Base-by-base conservation (phyloP, 2,329 filamentous ascomycete genomes). In the Hypoxylon sp. region DNA sequence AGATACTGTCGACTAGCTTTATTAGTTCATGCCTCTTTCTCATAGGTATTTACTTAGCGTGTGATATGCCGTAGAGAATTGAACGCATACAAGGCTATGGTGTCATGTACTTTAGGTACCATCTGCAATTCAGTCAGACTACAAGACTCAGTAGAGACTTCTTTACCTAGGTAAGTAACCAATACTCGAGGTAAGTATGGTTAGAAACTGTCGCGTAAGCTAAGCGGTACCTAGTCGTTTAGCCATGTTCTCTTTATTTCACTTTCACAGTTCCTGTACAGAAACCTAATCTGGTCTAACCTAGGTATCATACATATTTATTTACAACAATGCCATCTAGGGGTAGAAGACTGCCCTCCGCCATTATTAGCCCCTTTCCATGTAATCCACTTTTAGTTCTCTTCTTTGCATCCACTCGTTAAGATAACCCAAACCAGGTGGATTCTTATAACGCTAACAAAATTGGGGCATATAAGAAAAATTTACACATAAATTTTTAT, bases 381-480 rank as follows among this genome's bases (percentile, higher is more conserved):
- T 17, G 3, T n/a, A 39, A 39, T 14, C 39, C 39, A 44, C 39
- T 44, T 9, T 44, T 44, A 2, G 9, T 17, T 11, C n/a, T 44
- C 39, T 37, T 37, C 35, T 37, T 37, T 14, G 11, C 35, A 39
- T 13, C 35, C 39, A 44, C 39, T 19, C 39, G 1, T 8, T 11
- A 11, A 11, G 6, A n/a, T n/a, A 39, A 17, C 29, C 2, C 29
- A 31, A 31, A 31, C 29, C 2, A 8, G 29, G 35, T 39, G 35
- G 44, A 24, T 13, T 44, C 5, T 14, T 17, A 5, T n/a, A 33
- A 22, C 57, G 19, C 57, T 61, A 61, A 19, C 26, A 24, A 29
- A 51, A 52, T 19, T 54, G 47, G 2, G n/a, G 14, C 3, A 37
- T 48, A 53, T 61, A 44, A 29, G 19, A 22, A n/a, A 55, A 46